phyloP scores from a whole-genome alignment of 2,329 filamentous ascomycete genomes.

The Claviceps monticola region DNA sequence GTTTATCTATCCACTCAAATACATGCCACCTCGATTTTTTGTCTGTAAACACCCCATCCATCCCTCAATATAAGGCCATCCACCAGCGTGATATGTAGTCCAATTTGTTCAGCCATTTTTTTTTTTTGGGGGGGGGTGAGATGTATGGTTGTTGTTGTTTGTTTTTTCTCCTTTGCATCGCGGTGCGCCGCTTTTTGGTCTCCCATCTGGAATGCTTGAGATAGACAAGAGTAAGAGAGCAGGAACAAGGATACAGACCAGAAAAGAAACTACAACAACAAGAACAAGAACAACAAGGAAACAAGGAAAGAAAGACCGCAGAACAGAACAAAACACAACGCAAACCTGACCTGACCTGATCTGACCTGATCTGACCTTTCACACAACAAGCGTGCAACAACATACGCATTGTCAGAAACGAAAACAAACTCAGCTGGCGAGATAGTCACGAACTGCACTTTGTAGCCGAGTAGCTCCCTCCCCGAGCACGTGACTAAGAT shows the following conservation, averaged over 20 bases:
- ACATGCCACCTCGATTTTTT: not conserved
- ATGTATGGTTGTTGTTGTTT: no score
- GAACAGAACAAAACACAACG: not conserved
- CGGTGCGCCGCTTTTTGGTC: not conserved
- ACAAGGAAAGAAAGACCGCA: not conserved
- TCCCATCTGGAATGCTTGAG: not conserved
- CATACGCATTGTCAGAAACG: not conserved
- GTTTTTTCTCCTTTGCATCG: no score
- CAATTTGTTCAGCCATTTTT: not conserved
- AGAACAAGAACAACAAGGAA: no score
- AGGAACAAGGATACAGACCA: not conserved
- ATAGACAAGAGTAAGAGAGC: no score
- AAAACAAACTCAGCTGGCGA: slow-evolving; percentile 35
- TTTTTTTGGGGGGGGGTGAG: no score
- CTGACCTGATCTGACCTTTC: not conserved
- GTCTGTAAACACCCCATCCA: no score
- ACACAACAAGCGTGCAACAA: not conserved
- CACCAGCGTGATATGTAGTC: not conserved
- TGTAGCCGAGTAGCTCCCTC: slow-evolving; percentile 78
- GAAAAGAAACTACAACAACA: not conserved
- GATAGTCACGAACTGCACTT: slow-evolving; percentile 53
- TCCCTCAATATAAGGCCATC: no score
- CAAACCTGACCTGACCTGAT: not conserved
- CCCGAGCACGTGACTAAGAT: slow-evolving; percentile 67
- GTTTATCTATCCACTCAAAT: no score